Conservation (phyloP, 768 basidiomycete species). For the Boletus edulis region DNA sequence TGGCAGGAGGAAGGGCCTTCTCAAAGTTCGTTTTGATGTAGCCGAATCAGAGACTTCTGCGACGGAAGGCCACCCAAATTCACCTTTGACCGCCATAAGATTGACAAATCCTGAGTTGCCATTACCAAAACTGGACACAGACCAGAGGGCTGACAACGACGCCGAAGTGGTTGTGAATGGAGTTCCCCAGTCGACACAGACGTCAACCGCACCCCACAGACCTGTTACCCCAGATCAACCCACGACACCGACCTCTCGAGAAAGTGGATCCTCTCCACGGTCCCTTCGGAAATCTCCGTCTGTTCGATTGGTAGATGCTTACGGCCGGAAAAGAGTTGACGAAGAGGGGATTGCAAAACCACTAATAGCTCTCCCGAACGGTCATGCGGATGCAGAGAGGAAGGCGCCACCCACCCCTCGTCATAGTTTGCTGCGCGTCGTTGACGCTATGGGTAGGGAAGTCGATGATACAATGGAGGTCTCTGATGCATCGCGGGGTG, state of each 20-base stretch:
- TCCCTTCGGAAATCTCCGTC: constrained; percentile 47
- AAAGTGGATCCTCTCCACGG: constrained; percentile 26
- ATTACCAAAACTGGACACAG: neutral
- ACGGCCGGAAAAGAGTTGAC: constrained; percentile 47
- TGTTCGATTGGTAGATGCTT: constrained; percentile 71
- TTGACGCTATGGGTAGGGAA: constrained; percentile 70
- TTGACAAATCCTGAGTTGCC: constrained; percentile 22
- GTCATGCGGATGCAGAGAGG: constrained; percentile 18
- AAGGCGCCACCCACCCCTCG: constrained; percentile 20
- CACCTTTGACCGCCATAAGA: constrained; percentile 29
- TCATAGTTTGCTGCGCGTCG: constrained; percentile 50
- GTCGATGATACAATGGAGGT: constrained; percentile 39
- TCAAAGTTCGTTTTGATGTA: constrained; percentile 74
- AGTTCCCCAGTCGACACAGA: neutral
- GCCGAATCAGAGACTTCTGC: constrained; percentile 33
- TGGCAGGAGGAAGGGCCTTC: constrained; percentile 49
- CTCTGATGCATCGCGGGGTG: constrained; percentile 27
- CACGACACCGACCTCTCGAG: constrained; percentile 25
- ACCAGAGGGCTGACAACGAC: constrained; percentile 6
- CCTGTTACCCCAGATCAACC: constrained; percentile 23
- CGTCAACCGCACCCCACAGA: constrained; percentile 4
- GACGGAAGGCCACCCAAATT: constrained; percentile 24
- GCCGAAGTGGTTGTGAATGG: constrained; percentile 6
- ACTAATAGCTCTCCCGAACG: constrained; percentile 2
- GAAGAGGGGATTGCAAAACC: constrained; percentile 7